Percentiles rank a stretch among this genome's conserved stretches.
Conservation (phyloP, 805 yeast species). For the Candida ipomoeae region DNA sequence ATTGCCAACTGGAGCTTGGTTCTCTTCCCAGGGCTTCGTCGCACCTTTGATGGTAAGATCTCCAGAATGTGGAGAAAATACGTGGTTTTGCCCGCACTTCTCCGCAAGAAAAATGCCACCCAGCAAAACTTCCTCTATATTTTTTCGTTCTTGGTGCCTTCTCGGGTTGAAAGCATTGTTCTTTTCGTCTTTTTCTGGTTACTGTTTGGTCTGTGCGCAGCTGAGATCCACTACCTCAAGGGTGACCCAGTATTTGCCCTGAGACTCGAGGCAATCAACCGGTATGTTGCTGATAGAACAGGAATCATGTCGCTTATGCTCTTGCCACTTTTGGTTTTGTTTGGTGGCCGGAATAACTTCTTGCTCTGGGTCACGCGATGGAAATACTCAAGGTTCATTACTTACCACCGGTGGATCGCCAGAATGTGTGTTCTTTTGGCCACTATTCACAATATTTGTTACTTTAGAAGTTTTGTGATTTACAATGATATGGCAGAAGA, state of each 20-base stretch:
- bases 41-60: constrained; percentile 26
- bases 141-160: constrained; percentile 28
- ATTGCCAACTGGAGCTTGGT: constrained; percentile 38
- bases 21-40: constrained; percentile 35
- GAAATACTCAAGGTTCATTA: constrained; percentile 15
- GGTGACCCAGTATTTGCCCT: constrained; percentile 7
- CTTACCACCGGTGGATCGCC: constrained; percentile 17
- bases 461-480: constrained; percentile 4
- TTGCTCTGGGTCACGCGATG: constrained; percentile 16
- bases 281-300: constrained; percentile 16
- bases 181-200: constrained; percentile 19
- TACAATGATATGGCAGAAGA: constrained; percentile 5
- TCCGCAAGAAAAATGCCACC: constrained; percentile 12
- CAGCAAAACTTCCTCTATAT: constrained; percentile 9
- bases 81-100: constrained; percentile 28
- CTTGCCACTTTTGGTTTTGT: constrained; percentile 14
- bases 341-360: constrained; percentile 19
- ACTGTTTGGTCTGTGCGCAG: constrained; percentile 12
- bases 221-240: constrained; percentile 6
- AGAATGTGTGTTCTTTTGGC: constrained; percentile 13
- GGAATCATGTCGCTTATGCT: constrained; percentile 10
- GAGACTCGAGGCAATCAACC: constrained; percentile 5
- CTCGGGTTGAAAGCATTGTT: constrained; percentile 23
- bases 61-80: constrained; percentile 24
- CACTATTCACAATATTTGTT: constrained; percentile 12